These are phyloP conservation scores for Nicotiana rustica DNA, from an alignment of 305 asterid species.

Conservation along the genomic window DNA sequence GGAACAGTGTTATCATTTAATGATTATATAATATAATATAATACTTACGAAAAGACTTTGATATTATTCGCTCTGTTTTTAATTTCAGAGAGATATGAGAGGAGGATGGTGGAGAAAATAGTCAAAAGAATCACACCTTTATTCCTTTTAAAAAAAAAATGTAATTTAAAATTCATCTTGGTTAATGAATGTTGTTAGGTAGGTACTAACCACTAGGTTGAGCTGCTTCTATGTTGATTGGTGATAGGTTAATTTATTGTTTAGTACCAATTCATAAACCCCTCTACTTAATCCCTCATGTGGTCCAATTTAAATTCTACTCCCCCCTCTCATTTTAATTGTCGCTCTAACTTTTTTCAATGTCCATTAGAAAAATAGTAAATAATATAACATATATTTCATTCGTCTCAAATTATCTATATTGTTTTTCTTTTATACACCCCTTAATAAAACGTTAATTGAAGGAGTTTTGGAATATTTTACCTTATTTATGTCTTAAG, in stretches of 20 bases:
- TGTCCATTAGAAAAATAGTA: no score
- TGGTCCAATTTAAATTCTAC: no score
- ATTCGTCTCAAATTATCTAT: no score
- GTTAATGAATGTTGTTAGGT: conserved; percentile 17
- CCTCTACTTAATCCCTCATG: no score
- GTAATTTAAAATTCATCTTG: background rate
- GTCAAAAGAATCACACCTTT: conserved; percentile 31
- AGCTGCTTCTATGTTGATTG: conserved; percentile 14
- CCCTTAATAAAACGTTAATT: no score
- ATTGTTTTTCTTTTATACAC: no score
- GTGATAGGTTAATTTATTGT: conserved; percentile 4
- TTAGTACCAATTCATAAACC: no score
- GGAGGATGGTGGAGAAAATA: conserved; percentile 14
- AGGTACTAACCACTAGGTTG: background rate
- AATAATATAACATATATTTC: no score
- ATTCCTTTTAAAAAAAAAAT: background rate
- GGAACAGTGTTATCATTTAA: conserved; percentile 19
- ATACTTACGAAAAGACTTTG: background rate
- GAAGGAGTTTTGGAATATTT: no score
- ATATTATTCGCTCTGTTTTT: conserved; percentile 3
- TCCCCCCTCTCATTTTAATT: no score
- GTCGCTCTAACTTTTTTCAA: no score
- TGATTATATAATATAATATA: background rate
- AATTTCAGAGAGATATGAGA: background rate
- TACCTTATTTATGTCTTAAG: no score